These are phyloP conservation scores for Dendrobium nobile DNA, from an alignment of 106 monocot species.

Conservation along the genomic window DNA sequence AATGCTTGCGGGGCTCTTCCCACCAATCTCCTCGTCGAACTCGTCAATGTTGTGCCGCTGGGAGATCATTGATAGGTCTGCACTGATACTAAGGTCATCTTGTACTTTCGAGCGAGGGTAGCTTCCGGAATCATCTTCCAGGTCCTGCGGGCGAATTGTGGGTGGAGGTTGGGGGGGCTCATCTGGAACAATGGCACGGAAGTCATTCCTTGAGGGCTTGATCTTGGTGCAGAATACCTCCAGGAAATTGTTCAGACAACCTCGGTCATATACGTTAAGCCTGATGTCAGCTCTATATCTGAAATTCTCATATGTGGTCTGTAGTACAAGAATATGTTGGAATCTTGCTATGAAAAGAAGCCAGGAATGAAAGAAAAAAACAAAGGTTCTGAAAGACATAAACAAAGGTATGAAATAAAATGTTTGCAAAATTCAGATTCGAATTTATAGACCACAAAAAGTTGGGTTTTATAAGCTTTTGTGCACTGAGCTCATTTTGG, in stretches of 20 bases:
- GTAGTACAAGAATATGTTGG: constrained; percentile 8
- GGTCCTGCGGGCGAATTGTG: constrained; percentile 6
- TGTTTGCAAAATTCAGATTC: neutral
- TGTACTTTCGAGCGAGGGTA: constrained; percentile 75
- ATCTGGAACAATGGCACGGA: constrained; percentile 46
- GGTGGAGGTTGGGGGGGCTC: constrained; percentile 21
- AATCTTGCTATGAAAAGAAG: neutral
- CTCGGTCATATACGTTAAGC: constrained; percentile 50
- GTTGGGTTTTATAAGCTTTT: neutral
- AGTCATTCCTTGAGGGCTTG: constrained; percentile 61
- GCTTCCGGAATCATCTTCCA: constrained; percentile 41
- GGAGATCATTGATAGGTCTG: constrained; percentile 66
- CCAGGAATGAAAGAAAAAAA: neutral
- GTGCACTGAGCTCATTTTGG: no score
- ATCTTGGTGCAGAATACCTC: constrained; percentile 73
- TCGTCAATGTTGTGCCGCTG: constrained; percentile 43
- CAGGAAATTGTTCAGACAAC: constrained; percentile 62
- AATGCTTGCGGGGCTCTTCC: constrained; percentile 22
- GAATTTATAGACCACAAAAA: neutral
- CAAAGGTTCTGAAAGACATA: neutral
- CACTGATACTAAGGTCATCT: constrained; percentile 76
- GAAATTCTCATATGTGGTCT: constrained; percentile 98
- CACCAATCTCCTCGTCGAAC: constrained; percentile 42
- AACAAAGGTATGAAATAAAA: neutral
- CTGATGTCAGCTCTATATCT: constrained; percentile 72